phyloP scores from a whole-genome alignment of 768 basidiomycete species.

The Nidularia pulvinata region DNA sequence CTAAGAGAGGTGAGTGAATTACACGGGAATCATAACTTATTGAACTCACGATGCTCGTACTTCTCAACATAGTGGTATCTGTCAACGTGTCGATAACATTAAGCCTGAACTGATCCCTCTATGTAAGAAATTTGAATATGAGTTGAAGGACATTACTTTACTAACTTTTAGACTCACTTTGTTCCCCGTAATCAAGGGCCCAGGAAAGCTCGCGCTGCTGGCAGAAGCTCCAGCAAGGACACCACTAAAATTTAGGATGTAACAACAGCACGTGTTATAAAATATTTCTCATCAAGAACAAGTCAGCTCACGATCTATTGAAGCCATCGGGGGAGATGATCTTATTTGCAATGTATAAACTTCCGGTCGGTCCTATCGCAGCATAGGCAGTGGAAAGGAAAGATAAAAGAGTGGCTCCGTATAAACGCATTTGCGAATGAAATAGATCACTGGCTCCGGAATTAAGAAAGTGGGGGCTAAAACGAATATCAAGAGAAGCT shows the following conservation, averaged over 20 bases:
- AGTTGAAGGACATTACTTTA: neutral
- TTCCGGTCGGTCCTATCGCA: conserved; percentile 22
- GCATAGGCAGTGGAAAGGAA: conserved; percentile 9
- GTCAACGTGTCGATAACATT: conserved; percentile 46
- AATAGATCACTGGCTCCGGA: no score
- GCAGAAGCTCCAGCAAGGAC: neutral
- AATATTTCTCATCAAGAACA: no score
- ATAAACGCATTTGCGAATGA: no score
- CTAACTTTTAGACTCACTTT: conserved; percentile 14
- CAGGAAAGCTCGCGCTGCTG: conserved; percentile 22
- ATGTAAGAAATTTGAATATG: neutral
- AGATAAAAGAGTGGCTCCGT: neutral
- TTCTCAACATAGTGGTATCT: conserved; percentile 46
- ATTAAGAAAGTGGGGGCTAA: no score
- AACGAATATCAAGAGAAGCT: no score
- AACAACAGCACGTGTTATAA: no score
- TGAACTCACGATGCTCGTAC: conserved; percentile 46
- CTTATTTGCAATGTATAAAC: conserved; percentile 40
- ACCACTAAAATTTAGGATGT: no score
- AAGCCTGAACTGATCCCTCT: conserved; percentile 42
- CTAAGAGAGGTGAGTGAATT: conserved; percentile 17
- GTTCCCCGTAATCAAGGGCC: conserved; percentile 20
- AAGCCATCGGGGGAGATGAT: conserved; percentile 53
- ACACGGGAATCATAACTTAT: neutral
- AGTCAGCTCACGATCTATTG: conserved; percentile 18